Evolutionary conservation across 1,139 yeast species (phyloP).

Genomic region (Candida freyschussii): DNA sequence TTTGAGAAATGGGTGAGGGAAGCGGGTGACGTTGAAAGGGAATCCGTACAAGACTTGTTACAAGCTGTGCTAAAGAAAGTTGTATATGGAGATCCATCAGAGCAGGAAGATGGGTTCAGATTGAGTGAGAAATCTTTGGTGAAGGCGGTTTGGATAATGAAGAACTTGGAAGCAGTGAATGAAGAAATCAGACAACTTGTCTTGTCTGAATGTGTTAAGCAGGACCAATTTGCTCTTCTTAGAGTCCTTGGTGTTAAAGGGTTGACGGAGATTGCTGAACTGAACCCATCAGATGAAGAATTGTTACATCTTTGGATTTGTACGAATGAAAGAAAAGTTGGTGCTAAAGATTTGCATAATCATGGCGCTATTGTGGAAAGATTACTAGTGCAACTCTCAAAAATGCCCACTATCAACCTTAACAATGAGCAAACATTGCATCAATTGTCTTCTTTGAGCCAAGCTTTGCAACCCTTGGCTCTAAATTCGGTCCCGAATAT

Average conservation of each 20-base stretch:
- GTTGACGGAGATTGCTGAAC: slow-evolving; percentile 4
- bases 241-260: slow-evolving; percentile 9
- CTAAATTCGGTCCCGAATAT: no score
- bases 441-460: no score
- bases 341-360: slow-evolving; percentile 1
- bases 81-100: slow-evolving; percentile 24
- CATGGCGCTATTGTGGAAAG: slow-evolving; percentile 11
- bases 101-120: slow-evolving; percentile 18
- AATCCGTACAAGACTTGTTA: slow-evolving; percentile 11
- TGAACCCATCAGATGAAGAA: slow-evolving; percentile 10
- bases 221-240: slow-evolving; percentile 8
- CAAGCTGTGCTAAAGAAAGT: slow-evolving; percentile 18
- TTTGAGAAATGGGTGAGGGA: slow-evolving; percentile 12
- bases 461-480: no score
- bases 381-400: slow-evolving; percentile 8
- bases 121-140: slow-evolving; percentile 7
- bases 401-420: no score
- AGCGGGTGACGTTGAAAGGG: not conserved
- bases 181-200: slow-evolving; percentile 4
- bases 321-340: not conserved
- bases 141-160: slow-evolving; percentile 14
- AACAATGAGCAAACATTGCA: no score
- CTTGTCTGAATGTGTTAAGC: slow-evolving; percentile 5
- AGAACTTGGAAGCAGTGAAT: slow-evolving; percentile 9
- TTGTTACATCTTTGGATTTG: slow-evolving; percentile 9